Evolutionary conservation across 2,329 filamentous ascomycete species (phyloP).

Genomic region (Aureobasidium sp.): DNA sequence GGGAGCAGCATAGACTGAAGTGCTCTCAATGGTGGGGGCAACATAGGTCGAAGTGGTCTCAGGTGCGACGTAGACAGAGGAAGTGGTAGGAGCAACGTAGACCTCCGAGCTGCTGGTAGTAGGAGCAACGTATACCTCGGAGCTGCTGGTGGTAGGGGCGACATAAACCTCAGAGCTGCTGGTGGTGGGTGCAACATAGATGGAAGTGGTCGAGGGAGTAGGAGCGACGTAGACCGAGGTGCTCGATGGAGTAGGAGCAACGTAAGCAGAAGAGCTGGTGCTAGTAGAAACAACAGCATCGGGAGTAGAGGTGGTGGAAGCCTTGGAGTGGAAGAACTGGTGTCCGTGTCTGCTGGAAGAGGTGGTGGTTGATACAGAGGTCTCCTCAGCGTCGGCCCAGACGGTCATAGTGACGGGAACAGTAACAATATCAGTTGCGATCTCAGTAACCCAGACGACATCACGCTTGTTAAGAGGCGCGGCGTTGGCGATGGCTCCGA

Average conservation of each 20-base stretch:
- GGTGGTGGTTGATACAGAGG: constrained; percentile 17
- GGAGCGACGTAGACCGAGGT: constrained; percentile 20
- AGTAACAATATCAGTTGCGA: constrained; percentile 39
- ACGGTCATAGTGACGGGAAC: constrained; percentile 41
- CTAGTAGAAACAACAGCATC: not conserved
- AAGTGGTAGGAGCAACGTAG: constrained; percentile 17
- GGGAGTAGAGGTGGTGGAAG: constrained; percentile 13
- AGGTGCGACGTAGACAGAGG: constrained; percentile 16
- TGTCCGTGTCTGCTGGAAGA: constrained; percentile 18
- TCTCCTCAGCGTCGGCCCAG: constrained; percentile 26
- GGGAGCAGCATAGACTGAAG: constrained; percentile 14
- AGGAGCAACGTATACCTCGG: constrained; percentile 13
- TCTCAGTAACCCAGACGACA: constrained; percentile 42
- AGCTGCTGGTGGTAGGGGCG: constrained; percentile 16
- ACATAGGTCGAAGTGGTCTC: constrained; percentile 14
- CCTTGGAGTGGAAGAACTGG: constrained; percentile 8
- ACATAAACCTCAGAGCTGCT: constrained; percentile 17
- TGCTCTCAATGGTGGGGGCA: constrained; percentile 17
- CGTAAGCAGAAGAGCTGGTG: constrained; percentile 16
- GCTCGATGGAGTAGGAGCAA: constrained; percentile 16
- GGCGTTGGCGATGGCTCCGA: constrained; percentile 22
- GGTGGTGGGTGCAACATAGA: constrained; percentile 18
- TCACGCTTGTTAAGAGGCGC: constrained; percentile 33
- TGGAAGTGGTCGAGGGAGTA: constrained; percentile 13
- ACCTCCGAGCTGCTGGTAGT: constrained; percentile 14